Evolutionary conservation across 2,329 filamentous ascomycete species (phyloP), one percentile per base, ranked within the genome.

Genomic region (Colletotrichum sublineola): DNA sequence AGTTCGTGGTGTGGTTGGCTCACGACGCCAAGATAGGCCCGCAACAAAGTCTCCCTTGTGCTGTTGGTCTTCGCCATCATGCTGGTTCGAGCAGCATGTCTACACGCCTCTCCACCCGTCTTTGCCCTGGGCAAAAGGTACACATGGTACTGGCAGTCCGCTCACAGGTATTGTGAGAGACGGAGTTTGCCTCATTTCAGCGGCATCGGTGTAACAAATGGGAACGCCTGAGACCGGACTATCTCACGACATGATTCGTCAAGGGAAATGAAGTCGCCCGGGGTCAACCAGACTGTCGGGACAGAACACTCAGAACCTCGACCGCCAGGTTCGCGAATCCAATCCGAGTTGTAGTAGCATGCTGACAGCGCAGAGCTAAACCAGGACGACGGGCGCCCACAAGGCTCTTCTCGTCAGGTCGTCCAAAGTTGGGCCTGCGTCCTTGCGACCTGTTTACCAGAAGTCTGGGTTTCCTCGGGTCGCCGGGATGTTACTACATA

Each of bases 231-330:
- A n/a, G 31, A 52, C 44, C 20, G 20, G 60, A 52, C 5, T 9
- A 44, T 33, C 40, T 52, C 29, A 63, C 24, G 42, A 40, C 20
- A n/a, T 63, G 60, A 63, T 63, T 63, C 46, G 60, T 40, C 44
- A 20, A 31, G 44, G 46, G 60, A 63, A 61, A 63, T 63, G 44
- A 63, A 7, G 60, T 52, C 38, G 31, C 44, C 60, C 14, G 46
- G 60, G 60, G 46, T 31, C 46, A 38, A 63, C 60, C 60, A 52
- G 31, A 63, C 31, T 52, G 60, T 63, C 60, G 60, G 60, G 60
- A 52, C 46, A 38, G n/a, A 52, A 33, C 60, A 50, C 29, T 15
- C 11, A 5, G 24, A 38, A 29, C 12, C n/a, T 29, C 24, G n/a
- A 38, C 20, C 14, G 29, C 9, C 31, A 7, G 12, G 1, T 38